Percentiles rank a stretch among this genome's conserved stretches.
Evolutionary conservation across 768 basidiomycete genomes (phyloP).

Genomic region (Coprinellus micaceus): DNA sequence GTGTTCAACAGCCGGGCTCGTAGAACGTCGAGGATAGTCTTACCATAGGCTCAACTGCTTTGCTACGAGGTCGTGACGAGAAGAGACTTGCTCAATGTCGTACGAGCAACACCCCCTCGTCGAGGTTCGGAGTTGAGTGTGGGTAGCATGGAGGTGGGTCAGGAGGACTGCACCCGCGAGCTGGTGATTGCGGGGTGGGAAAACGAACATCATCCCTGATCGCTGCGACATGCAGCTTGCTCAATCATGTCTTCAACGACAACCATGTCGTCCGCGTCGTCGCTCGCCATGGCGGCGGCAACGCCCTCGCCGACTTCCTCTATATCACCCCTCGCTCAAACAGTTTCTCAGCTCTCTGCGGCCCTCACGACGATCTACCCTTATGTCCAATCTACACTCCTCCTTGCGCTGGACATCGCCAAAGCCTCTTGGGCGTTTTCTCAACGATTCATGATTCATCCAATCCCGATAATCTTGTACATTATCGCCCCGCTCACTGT

Average conservation of each 20-base stretch:
- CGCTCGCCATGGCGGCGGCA: neutral
- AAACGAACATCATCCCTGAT: too few relatives aligned
- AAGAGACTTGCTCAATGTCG: too few relatives aligned
- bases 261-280: neutral
- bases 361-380: neutral
- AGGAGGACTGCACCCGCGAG: too few relatives aligned
- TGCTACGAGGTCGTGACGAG: too few relatives aligned
- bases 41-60: too few relatives aligned
- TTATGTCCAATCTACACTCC: neutral
- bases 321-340: slow-evolving; percentile 1
- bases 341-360: neutral
- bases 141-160: too few relatives aligned
- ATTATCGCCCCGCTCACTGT: slow-evolving; percentile 47
- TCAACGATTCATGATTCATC: slow-evolving; percentile 20
- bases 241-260: neutral
- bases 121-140: too few relatives aligned
- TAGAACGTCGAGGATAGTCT: too few relatives aligned
- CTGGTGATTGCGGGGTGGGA: too few relatives aligned
- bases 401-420: slow-evolving; percentile 9
- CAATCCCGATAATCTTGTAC: slow-evolving; percentile 32
- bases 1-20: too few relatives aligned
- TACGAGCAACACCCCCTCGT: too few relatives aligned
- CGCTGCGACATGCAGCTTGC: too few relatives aligned
- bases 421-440: slow-evolving; percentile 10
- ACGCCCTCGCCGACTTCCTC: neutral